Conservation (phyloP, 495 filamentous ascomycete species). For the Penicillium cosmopolitanum region DNA sequence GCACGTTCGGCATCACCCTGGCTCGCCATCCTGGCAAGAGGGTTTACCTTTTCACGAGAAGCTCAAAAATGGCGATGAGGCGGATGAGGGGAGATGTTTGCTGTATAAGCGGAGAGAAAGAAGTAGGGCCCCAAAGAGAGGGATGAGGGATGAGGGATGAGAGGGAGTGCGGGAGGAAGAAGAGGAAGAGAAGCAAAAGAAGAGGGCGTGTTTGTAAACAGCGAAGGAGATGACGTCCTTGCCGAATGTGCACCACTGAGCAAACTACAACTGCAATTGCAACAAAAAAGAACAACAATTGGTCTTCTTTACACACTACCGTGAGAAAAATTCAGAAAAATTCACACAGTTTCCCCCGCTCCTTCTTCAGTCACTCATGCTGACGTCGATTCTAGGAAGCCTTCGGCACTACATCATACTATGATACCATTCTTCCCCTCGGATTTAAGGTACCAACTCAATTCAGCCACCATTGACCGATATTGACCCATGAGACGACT, state of each 20-base stretch:
- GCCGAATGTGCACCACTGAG: neutral
- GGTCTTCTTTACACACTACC: neutral
- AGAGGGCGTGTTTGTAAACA: neutral
- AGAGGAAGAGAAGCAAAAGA: neutral
- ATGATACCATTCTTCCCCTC: too few species aligned
- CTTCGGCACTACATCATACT: too few species aligned
- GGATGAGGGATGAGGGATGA: neutral
- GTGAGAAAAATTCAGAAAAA: neutral
- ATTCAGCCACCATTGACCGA: conserved; percentile 15
- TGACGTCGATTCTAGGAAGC: conserved; percentile 40
- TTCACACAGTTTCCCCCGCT: neutral
- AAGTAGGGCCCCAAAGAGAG: neutral
- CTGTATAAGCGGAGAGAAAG: neutral
- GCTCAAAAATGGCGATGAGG: neutral
- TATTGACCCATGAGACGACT: conserved; percentile 34
- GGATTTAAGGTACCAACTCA: too few species aligned
- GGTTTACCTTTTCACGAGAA: neutral
- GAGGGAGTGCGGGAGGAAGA: neutral
- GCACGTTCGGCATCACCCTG: conserved; percentile 23
- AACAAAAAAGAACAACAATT: neutral
- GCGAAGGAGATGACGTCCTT: neutral
- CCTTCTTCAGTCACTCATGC: conserved; percentile 32
- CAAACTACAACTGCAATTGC: neutral
- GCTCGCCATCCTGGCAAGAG: conserved; percentile 19
- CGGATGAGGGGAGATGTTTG: too few species aligned